Evolutionary conservation across 2,329 filamentous ascomycete genomes (phyloP).

Genomic region (Dactylellina drechsleri): DNA sequence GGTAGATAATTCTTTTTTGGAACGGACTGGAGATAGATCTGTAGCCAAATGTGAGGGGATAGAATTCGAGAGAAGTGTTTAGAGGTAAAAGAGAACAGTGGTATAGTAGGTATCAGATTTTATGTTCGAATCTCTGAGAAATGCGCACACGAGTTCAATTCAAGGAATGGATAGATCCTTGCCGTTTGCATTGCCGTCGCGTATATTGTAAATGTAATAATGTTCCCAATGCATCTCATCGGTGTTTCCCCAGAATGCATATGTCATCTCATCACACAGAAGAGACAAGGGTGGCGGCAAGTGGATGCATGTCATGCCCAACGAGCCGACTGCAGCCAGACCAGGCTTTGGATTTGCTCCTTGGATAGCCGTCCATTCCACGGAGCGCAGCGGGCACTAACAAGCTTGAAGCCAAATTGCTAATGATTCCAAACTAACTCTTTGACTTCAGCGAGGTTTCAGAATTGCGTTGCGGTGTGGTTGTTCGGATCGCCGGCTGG

Average conservation of each 20-base stretch:
- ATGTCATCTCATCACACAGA: slow-evolving; percentile 48
- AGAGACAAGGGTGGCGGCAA: slow-evolving; percentile 9
- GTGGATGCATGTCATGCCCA: not conserved
- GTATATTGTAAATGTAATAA: too few species aligned
- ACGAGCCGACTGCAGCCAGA: slow-evolving; percentile 42
- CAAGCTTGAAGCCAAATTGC: too few species aligned
- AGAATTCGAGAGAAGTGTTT: too few species aligned
- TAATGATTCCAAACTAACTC: not conserved
- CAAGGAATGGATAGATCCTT: not conserved
- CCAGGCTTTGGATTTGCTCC: not conserved
- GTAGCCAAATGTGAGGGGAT: too few species aligned
- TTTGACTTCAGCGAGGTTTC: slow-evolving; percentile 8
- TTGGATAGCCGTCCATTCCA: slow-evolving; percentile 36
- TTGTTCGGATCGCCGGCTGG: slow-evolving; percentile 60
- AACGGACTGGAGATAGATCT: too few species aligned
- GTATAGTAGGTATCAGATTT: too few species aligned
- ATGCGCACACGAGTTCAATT: too few species aligned
- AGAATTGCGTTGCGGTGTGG: slow-evolving; percentile 44
- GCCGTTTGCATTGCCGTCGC: too few species aligned
- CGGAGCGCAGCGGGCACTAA: slow-evolving; percentile 42
- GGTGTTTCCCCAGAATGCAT: not conserved
- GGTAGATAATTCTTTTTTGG: too few species aligned
- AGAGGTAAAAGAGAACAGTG: too few species aligned
- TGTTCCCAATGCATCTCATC: not conserved
- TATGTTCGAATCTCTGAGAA: not conserved